phyloP scores from a whole-genome alignment of 2,329 filamentous ascomycete genomes.

The Penicillium sp. region DNA sequence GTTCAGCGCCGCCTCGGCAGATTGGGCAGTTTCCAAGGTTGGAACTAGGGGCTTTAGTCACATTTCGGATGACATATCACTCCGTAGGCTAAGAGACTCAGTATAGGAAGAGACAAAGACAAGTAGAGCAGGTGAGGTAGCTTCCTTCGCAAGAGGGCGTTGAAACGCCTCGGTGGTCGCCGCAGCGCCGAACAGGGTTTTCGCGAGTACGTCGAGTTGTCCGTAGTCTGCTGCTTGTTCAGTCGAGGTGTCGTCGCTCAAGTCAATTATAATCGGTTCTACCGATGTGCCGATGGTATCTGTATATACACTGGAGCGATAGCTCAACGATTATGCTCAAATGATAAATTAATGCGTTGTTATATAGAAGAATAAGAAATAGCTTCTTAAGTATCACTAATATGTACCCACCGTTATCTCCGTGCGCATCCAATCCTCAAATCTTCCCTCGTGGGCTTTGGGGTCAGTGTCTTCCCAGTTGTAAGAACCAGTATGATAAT shows the following conservation, averaged over 20 bases:
- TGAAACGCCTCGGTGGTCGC: too few relatives aligned
- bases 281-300: neutral
- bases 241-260: neutral
- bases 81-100: too few relatives aligned
- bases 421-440: neutral
- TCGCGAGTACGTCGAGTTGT: neutral
- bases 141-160: too few relatives aligned
- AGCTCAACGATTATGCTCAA: neutral
- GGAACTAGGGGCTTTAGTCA: too few relatives aligned
- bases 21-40: too few relatives aligned
- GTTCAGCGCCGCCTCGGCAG: too few relatives aligned
- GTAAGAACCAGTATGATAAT: slow-evolving; percentile 7
- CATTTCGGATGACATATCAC: too few relatives aligned
- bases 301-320: neutral
- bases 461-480: slow-evolving; percentile 1
- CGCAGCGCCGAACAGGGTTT: too few relatives aligned
- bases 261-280: neutral
- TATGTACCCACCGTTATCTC: slow-evolving; percentile 8
- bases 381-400: neutral
- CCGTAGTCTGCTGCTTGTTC: neutral
- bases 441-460: neutral
- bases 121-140: too few relatives aligned
- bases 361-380: neutral
- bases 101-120: too few relatives aligned
- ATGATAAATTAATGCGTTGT: neutral